Base-by-base conservation (phyloP, 495 filamentous ascomycete genomes). In the Aspergillus haitiensis region DNA sequence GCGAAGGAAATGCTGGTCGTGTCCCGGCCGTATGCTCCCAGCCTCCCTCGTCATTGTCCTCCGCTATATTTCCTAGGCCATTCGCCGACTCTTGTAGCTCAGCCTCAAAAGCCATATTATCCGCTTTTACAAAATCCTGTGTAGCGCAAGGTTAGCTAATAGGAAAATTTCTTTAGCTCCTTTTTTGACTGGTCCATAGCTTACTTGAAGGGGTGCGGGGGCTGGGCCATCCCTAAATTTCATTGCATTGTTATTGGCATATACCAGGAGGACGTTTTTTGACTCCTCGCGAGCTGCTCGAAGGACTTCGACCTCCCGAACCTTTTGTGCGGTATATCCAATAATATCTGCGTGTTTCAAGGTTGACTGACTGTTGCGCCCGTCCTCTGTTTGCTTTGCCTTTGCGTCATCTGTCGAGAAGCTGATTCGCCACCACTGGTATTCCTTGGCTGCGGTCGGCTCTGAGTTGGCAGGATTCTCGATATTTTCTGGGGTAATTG, bases 371-470 rank as follows among this genome's bases (percentile, higher is more conserved):
- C 64, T 65, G 10, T 44, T 64, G 10, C 67, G 49, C 1, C 63
- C 49, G 40, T 48, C 57, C 68, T 76, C 59, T 60, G 72, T 66
- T 64, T 72, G 74, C 27, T 67, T 67, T 13, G 68, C 67, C 61
- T 77, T 80, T 18, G 74, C 74, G 59, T 82, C 79, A 13, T 78
- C 77, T 18, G 70, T 64, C 3, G 79, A 78, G 62, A 78, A 84
- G 56, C 76, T 79, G 59, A 81, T 73, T 15, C 80, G 81, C 82
- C 81, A 84, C 82, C 81, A 84, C 55, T 84, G 76, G 67, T 74
- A 78, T 33, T 73, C 72, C 9, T 64, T 48, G n/a, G 65, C 48
- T 48, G 46, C 53, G 18, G 42, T 54, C 35, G 21, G 27, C 54
- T 70, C 67, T n/a, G 64, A 27, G 35, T 72, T 58, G 21, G 37